Conservation (phyloP, 225 moss, liverwort and hornwort genomes). For the Bryoerythrophyllum caledonicum region DNA sequence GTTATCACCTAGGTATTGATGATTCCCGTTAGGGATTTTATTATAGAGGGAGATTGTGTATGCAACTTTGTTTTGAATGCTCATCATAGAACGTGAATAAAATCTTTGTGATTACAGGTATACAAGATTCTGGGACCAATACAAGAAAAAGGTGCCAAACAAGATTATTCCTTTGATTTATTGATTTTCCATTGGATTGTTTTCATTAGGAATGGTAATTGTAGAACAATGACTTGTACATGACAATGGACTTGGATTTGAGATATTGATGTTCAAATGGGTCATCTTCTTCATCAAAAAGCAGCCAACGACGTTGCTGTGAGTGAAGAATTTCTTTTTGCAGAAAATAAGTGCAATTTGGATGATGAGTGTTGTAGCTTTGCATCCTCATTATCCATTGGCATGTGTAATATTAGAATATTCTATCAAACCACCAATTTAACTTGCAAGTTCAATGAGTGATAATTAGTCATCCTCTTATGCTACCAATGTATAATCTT, state of each 20-base stretch:
- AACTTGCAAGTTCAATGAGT: not conserved
- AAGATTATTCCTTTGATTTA: constrained; percentile 48
- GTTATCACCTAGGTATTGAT: no score
- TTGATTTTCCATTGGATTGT: constrained; percentile 8
- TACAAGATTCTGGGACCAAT: constrained; percentile 46
- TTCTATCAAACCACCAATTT: not conserved
- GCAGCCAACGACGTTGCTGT: not conserved
- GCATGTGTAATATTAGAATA: not conserved
- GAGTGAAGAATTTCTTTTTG: not conserved
- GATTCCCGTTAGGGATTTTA: no score
- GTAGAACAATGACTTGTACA: constrained; percentile 7
- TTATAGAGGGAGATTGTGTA: no score
- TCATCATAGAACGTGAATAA: no score
- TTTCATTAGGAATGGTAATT: not conserved
- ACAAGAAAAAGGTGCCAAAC: constrained; percentile 47
- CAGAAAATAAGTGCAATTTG: not conserved
- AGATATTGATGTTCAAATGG: constrained; percentile 5
- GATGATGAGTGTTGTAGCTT: not conserved
- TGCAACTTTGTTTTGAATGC: no score
- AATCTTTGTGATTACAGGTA: not conserved
- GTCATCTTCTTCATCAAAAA: not conserved
- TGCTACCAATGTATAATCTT: not conserved
- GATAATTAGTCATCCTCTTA: not conserved
- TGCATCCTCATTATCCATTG: not conserved
- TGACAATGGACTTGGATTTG: not conserved